A percentile compares a stretch with the other conserved stretches of the same genome.
phyloP scores from a whole-genome alignment of 2,329 filamentous ascomycete genomes.

The Aspergillus eucalypticola region DNA sequence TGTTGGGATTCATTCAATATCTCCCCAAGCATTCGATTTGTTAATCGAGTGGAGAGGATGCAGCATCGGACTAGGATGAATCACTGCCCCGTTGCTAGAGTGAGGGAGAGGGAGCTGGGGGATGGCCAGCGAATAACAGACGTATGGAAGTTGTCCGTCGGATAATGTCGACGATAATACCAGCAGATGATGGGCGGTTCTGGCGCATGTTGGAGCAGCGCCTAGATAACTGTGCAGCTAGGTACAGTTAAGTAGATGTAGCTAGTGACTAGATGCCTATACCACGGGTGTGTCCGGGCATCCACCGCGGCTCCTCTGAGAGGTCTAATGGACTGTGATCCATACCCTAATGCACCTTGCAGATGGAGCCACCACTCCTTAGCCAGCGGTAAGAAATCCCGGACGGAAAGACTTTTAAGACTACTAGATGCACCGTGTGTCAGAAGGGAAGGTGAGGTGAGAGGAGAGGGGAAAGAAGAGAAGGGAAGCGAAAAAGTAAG shows the following conservation, averaged over 20 bases:
- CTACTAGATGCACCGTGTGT: not conserved
- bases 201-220: not conserved
- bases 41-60: not conserved
- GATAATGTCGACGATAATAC: slow-evolving; percentile 1
- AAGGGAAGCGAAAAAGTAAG: not conserved
- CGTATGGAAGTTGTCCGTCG: not conserved
- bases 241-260: not conserved
- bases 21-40: too few species aligned
- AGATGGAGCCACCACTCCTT: not conserved
- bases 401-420: not conserved
- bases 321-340: not conserved
- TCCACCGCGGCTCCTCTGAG: slow-evolving; percentile 1
- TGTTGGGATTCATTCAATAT: not conserved
- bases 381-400: not conserved
- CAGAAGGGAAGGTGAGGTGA: not conserved
- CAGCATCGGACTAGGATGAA: slow-evolving; percentile 2
- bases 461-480: not conserved
- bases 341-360: slow-evolving; percentile 1
- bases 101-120: too few species aligned
- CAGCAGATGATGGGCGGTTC: not conserved
- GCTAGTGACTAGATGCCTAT: slow-evolving; percentile 1
- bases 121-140: not conserved
- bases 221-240: slow-evolving; percentile 3
- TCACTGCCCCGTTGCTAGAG: not conserved
- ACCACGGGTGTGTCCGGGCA: not conserved